Evolutionary conservation across 1,284 basidiomycete species (phyloP).

Genomic region (Cryptococcus neoformans): DNA sequence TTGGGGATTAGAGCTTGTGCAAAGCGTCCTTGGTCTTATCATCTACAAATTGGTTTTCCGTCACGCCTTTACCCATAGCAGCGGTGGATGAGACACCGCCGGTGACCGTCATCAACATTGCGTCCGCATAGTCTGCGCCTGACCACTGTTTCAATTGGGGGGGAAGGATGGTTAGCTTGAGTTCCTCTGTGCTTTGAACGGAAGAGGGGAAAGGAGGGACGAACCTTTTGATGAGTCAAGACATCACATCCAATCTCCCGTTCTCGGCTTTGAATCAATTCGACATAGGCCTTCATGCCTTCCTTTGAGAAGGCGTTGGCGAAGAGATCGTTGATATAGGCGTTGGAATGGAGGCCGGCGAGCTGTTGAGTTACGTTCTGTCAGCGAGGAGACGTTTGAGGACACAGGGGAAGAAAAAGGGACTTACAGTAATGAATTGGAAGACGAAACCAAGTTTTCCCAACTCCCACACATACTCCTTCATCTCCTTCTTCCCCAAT

Average conservation of each 20-base stretch:
- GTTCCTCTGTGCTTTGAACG: conserved; percentile 15
- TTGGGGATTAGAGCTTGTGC: conserved; percentile 18
- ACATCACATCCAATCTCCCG: conserved; percentile 90
- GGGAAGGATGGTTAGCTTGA: background rate
- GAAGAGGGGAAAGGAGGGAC: conserved; percentile 43
- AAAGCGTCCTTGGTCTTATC: conserved; percentile 21
- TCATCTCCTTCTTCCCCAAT: conserved; percentile 79
- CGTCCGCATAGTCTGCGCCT: conserved; percentile 90
- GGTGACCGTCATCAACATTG: conserved; percentile 87
- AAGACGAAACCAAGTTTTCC: conserved; percentile 56
- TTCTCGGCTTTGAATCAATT: conserved; percentile 67
- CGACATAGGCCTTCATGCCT: conserved; percentile 62
- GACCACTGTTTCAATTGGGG: conserved; percentile 64
- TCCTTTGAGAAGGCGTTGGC: conserved; percentile 83
- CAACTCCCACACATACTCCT: conserved; percentile 81
- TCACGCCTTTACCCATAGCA: conserved; percentile 92
- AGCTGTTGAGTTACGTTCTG: conserved; percentile 57
- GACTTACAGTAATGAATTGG: conserved; percentile 96
- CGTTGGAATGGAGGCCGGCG: conserved; percentile 94
- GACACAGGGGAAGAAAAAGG: background rate
- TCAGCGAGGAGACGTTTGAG: background rate
- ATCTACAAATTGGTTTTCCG: conserved; percentile 77
- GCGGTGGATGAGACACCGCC: conserved; percentile 93
- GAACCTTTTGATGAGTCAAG: conserved; percentile 57
- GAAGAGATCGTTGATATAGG: conserved; percentile 93